These are phyloP conservation scores for Scutellaria galericulata DNA, from an alignment of 257 asterid species.

Conservation along the genomic window DNA sequence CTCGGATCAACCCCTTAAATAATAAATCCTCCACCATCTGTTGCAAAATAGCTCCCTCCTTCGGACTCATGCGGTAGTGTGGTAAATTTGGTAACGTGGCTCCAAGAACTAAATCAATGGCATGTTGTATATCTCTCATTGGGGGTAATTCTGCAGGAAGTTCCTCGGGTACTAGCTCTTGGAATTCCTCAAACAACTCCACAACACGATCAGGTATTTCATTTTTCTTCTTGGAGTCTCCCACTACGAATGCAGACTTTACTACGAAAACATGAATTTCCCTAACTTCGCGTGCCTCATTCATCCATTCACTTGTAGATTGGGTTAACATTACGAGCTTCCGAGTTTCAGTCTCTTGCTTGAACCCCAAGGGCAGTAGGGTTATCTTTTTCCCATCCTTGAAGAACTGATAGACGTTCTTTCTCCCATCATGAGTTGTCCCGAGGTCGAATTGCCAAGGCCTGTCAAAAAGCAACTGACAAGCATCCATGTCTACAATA, in stretches of 20 bases:
- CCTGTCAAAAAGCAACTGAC: no score
- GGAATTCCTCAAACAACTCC: background rate
- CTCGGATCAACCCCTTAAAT: background rate
- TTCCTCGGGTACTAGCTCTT: background rate
- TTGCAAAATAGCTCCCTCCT: background rate
- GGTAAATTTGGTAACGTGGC: background rate
- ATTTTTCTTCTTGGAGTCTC: no score
- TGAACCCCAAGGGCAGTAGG: background rate
- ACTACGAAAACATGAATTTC: no score
- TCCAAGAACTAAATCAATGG: background rate
- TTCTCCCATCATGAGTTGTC: no score
- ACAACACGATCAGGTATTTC: background rate
- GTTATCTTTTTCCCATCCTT: background rate
- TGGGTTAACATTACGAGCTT: background rate
- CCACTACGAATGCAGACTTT: no score
- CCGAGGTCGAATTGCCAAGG: no score
- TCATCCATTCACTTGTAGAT: background rate
- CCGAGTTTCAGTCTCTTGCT: background rate
- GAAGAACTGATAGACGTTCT: no score
- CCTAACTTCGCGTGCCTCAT: background rate
- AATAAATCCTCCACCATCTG: conserved; percentile 9
- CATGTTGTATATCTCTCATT: background rate
- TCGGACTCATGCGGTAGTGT: background rate
- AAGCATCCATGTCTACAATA: background rate
- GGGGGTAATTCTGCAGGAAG: background rate